These are phyloP conservation scores for Schwanniomyces pseudopolymorphus DNA, from an alignment of 805 yeast genomes.

Conservation along the genomic window DNA sequence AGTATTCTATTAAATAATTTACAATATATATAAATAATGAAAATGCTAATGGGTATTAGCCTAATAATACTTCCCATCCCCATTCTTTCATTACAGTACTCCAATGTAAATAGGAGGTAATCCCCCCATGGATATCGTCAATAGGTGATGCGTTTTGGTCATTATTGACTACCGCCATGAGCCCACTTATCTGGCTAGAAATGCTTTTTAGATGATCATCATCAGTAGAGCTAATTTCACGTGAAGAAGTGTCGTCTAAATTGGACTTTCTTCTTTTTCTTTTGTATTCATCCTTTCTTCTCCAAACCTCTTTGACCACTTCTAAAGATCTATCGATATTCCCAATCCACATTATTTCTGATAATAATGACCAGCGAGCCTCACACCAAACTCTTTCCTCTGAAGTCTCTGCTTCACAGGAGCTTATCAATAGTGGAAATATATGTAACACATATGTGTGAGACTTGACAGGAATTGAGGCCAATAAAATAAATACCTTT, in stretches of 20 bases:
- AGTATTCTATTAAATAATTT: too few relatives aligned
- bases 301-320: conserved; percentile 73
- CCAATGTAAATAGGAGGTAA: conserved; percentile 62
- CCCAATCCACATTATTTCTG: conserved; percentile 61
- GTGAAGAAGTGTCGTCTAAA: neutral
- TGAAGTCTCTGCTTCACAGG: conserved; percentile 60
- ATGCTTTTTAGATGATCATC: conserved; percentile 20
- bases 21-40: neutral
- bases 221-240: conserved; percentile 8
- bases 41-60: conserved; percentile 20
- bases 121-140: conserved; percentile 36
- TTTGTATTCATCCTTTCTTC: conserved; percentile 49
- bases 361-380: conserved; percentile 54
- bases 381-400: conserved; percentile 65
- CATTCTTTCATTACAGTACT: conserved; percentile 69
- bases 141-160: conserved; percentile 26
- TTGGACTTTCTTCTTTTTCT: conserved; percentile 20
- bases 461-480: conserved; percentile 61
- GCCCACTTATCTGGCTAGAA: conserved; percentile 36
- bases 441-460: conserved; percentile 59
- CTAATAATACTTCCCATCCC: conserved; percentile 73
- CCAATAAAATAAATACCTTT: conserved; percentile 57
- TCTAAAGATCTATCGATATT: conserved; percentile 65
- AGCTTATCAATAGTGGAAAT: conserved; percentile 62
- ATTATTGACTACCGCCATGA: conserved; percentile 39